A percentile compares a stretch with the other conserved stretches of the same genome.
Evolutionary conservation across 106 monocot genomes (phyloP).

Genomic region (Phalaenopsis equestris): DNA sequence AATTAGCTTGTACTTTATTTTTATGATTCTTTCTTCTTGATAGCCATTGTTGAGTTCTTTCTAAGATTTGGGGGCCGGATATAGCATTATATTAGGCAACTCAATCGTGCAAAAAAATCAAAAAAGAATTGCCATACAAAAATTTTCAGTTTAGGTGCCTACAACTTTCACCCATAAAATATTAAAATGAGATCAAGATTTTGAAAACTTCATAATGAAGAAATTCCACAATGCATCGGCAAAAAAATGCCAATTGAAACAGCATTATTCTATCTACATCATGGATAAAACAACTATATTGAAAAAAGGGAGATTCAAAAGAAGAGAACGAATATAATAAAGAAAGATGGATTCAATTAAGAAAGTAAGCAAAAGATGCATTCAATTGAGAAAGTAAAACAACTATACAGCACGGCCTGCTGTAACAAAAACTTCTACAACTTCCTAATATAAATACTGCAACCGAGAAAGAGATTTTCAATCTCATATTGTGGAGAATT

Average conservation of each 20-base stretch:
- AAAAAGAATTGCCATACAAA: neutral
- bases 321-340: neutral
- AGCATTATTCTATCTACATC: neutral
- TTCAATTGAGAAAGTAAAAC: no score
- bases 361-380: neutral
- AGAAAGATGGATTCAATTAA: neutral
- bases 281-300: neutral
- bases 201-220: neutral
- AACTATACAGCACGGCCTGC: no score
- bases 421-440: neutral
- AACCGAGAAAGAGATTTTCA: neutral
- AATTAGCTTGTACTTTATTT: neutral
- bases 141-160: neutral
- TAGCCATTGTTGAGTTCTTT: neutral
- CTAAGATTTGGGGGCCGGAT: neutral
- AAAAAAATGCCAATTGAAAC: neutral
- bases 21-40: neutral
- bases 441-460: neutral
- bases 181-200: neutral
- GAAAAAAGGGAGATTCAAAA: neutral
- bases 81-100: neutral
- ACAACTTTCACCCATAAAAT: neutral
- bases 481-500: neutral
- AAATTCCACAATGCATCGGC: neutral
- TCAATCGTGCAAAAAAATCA: no score